Base-by-base conservation (phyloP, 305 asterid species). In the Solanum hybrid region DNA sequence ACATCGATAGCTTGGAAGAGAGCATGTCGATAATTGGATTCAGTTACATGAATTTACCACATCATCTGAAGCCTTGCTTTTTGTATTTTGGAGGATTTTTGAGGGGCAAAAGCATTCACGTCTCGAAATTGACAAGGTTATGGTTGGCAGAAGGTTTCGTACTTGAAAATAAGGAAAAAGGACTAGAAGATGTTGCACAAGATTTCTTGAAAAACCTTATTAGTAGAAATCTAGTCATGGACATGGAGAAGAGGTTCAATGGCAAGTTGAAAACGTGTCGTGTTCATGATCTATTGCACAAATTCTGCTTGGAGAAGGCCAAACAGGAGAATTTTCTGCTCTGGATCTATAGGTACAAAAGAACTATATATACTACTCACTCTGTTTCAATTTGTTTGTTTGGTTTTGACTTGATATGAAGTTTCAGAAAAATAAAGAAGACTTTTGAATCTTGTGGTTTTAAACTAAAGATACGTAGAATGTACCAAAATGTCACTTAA, bases 121-220 rank as follows among this genome's bases (percentile, higher is more conserved):
- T 86, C 35, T 18, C 51, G 3, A 75, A 64, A 11, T 76, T 90
- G 82, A 37, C 22, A 18, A 9, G 28, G 39, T 11, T 90, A 69
- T 89, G 92, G 90, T 35, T 57, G 18, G 73, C 84, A 2, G 84
- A 90, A 90, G 90, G 90, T 10, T 90, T 90, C 24, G 74, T 90
- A 26, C 86, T 26, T 14, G 51, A 61, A 34, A 22, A 61, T 20
- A 61, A 51, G 40, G 40, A 37, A 37, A 37, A 37, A 57, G 10
- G n/a, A 51, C 67, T 51, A 16, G 67, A 51, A 51, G 67, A 51
- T 51, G 67, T 51, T 6, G 67, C 67, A 51, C 10, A 51, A 51
- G 67, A 18, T 51, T 51, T 51, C 67, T 51, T 51, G n/a, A 51
- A 51, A 51, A 51, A 51, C n/a, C 67, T 51, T 51, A 51, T 51